Evolutionary conservation across 1,284 basidiomycete species (phyloP).

Genomic region (Ustilago sp.): DNA sequence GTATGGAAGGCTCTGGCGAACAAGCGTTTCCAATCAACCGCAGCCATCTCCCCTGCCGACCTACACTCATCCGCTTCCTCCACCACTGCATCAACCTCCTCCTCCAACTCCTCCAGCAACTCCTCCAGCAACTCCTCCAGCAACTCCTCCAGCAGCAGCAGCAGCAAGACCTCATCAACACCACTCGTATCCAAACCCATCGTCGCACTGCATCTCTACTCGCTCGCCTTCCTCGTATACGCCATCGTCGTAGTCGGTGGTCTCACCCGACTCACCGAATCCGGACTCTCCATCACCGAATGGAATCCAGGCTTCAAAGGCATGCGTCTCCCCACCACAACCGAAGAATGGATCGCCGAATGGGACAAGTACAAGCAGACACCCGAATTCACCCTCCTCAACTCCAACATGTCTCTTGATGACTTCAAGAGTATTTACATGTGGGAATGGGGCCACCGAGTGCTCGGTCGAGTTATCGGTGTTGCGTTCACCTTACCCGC

Average conservation of each 20-base stretch:
- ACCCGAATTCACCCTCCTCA: slow-evolving; percentile 85
- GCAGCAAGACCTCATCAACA: slow-evolving; percentile 2
- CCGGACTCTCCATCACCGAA: slow-evolving; percentile 96
- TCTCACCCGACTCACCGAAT: slow-evolving; percentile 95
- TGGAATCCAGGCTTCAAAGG: slow-evolving; percentile 92
- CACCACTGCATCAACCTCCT: neutral
- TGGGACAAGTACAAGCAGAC: slow-evolving; percentile 96
- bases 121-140: neutral
- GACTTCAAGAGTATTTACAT: slow-evolving; percentile 98
- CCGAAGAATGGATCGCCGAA: slow-evolving; percentile 85
- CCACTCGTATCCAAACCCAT: slow-evolving; percentile 76
- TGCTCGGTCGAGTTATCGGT: slow-evolving; percentile 91
- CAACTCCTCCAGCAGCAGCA: neutral
- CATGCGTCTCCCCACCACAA: slow-evolving; percentile 82
- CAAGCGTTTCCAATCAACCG: slow-evolving; percentile 29
- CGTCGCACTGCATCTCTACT: slow-evolving; percentile 82
- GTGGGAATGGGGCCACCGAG: slow-evolving; percentile 98
- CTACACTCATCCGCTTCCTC: slow-evolving; percentile 2
- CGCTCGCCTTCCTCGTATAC: slow-evolving; percentile 86
- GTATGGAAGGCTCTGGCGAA: neutral
- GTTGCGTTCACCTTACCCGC: slow-evolving; percentile 70
- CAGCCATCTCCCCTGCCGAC: neutral
- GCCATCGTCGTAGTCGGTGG: slow-evolving; percentile 95
- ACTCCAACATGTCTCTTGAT: slow-evolving; percentile 84
- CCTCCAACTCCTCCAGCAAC: neutral